These are phyloP conservation scores for Xylaria sp. DNA, from an alignment of 2,329 filamentous ascomycete genomes.

Conservation along the genomic window DNA sequence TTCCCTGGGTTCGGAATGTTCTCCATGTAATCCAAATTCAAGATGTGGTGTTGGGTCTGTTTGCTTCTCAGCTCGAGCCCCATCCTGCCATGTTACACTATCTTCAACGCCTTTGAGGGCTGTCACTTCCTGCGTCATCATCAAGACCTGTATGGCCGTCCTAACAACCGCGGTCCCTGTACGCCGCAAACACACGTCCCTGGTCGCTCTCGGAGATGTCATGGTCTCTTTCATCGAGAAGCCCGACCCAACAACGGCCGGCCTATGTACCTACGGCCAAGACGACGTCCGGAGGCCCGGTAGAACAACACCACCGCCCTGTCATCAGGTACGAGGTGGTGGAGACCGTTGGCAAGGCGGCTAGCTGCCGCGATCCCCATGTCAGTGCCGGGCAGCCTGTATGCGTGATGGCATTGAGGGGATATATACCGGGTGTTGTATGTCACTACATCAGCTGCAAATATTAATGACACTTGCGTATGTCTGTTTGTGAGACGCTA, in stretches of 20 bases:
- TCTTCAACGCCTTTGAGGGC: conserved; percentile 25
- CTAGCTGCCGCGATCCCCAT: too few relatives aligned
- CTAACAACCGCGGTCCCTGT: conserved; percentile 36
- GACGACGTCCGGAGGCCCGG: conserved; percentile 11
- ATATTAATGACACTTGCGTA: too few relatives aligned
- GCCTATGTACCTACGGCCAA: conserved; percentile 24
- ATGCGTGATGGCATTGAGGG: conserved; percentile 25
- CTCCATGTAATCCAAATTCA: conserved; percentile 23
- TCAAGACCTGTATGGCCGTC: conserved; percentile 45
- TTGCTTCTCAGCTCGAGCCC: conserved; percentile 27
- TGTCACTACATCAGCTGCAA: too few relatives aligned
- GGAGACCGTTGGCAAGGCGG: conserved; percentile 5
- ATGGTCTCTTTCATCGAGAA: conserved; percentile 52
- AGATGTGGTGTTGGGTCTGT: conserved; percentile 21
- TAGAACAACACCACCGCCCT: background rate
- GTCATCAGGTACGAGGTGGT: conserved; percentile 13
- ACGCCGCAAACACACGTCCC: conserved; percentile 42
- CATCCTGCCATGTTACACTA: conserved; percentile 26
- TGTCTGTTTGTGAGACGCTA: too few relatives aligned
- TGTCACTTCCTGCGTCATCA: conserved; percentile 39
- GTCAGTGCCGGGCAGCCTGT: conserved; percentile 14
- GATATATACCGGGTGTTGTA: too few relatives aligned
- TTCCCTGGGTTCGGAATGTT: conserved; percentile 45
- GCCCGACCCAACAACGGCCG: conserved; percentile 46
- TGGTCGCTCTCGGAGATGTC: conserved; percentile 55